Evolutionary conservation across 2,329 filamentous ascomycete species (phyloP).

Genomic region (Penicillium sp.): DNA sequence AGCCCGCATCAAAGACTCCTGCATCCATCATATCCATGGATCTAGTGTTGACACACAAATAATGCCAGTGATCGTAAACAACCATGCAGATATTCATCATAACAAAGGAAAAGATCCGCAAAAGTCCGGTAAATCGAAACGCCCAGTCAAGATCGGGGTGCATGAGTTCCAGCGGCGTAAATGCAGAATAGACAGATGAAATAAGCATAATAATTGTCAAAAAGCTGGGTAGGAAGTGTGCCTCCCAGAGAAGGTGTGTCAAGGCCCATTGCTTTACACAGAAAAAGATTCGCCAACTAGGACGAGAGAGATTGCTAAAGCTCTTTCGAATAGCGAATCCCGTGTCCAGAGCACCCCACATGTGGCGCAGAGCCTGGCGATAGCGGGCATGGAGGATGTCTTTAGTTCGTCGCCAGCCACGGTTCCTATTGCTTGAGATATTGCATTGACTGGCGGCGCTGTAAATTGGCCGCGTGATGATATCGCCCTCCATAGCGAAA

Average conservation of each 20-base stretch:
- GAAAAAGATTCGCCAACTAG: too few relatives aligned
- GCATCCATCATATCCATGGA: slow-evolving; percentile 66
- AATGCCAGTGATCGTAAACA: slow-evolving; percentile 69
- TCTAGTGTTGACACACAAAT: slow-evolving; percentile 60
- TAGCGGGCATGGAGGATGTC: slow-evolving; percentile 66
- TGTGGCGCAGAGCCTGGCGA: slow-evolving; percentile 70
- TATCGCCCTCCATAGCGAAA: slow-evolving; percentile 71
- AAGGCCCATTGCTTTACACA: slow-evolving; percentile 33
- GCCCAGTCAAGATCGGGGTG: slow-evolving; percentile 56
- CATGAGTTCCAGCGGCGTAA: too few relatives aligned
- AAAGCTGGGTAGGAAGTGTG: slow-evolving; percentile 63
- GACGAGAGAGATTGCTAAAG: slow-evolving; percentile 18
- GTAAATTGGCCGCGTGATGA: slow-evolving; percentile 61
- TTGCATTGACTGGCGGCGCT: slow-evolving; percentile 73
- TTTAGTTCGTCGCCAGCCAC: slow-evolving; percentile 48
- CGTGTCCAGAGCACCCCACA: slow-evolving; percentile 73
- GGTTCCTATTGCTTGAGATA: slow-evolving; percentile 59
- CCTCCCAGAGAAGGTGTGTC: slow-evolving; percentile 69
- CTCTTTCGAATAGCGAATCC: slow-evolving; percentile 64
- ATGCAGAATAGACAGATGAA: slow-evolving; percentile 64
- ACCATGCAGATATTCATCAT: slow-evolving; percentile 64
- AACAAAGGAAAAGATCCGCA: slow-evolving; percentile 63
- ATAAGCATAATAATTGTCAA: slow-evolving; percentile 14
- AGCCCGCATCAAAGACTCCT: slow-evolving; percentile 61
- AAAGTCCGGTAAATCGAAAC: slow-evolving; percentile 59